Conservation (phyloP, 1,284 basidiomycete species). For the Abortiporus biennis region DNA sequence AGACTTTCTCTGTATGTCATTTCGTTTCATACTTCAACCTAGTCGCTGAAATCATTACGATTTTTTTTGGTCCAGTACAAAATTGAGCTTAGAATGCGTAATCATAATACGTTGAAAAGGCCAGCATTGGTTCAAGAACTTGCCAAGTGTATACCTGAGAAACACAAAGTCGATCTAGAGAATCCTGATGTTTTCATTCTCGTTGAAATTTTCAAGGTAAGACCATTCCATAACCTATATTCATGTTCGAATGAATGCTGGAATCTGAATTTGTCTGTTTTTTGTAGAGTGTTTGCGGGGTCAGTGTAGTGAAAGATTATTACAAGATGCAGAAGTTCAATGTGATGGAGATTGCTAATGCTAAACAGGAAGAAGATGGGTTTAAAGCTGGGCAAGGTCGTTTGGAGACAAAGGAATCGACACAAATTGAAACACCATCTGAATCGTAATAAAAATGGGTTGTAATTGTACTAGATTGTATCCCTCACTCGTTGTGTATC, state of each 20-base stretch:
- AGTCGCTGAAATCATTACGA: background rate
- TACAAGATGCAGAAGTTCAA: slow-evolving; percentile 69
- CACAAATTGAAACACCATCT: background rate
- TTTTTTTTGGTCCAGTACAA: slow-evolving; percentile 53
- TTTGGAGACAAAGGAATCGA: slow-evolving; percentile 7
- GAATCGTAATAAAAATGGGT: too few relatives aligned
- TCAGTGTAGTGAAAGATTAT: slow-evolving; percentile 68
- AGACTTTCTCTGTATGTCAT: slow-evolving; percentile 34
- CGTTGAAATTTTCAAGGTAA: slow-evolving; percentile 77
- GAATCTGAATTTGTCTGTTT: slow-evolving; percentile 1
- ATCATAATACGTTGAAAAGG: slow-evolving; percentile 61
- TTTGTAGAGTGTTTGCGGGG: slow-evolving; percentile 60
- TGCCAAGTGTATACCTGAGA: slow-evolving; percentile 61
- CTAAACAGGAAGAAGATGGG: slow-evolving; percentile 20
- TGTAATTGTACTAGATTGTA: too few relatives aligned
- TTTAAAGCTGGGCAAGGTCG: slow-evolving; percentile 16
- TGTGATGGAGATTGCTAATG: slow-evolving; percentile 58
- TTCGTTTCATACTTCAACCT: background rate
- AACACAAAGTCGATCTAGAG: slow-evolving; percentile 59
- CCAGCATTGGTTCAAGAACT: slow-evolving; percentile 56
- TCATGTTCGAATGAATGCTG: background rate
- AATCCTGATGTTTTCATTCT: slow-evolving; percentile 67
- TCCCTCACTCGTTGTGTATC: too few relatives aligned
- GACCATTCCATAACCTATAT: slow-evolving; percentile 9
- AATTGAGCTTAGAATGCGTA: slow-evolving; percentile 66